Evolutionary conservation across 2,329 filamentous ascomycete genomes (phyloP).

Genomic region (Phyllosticta capitalensis): DNA sequence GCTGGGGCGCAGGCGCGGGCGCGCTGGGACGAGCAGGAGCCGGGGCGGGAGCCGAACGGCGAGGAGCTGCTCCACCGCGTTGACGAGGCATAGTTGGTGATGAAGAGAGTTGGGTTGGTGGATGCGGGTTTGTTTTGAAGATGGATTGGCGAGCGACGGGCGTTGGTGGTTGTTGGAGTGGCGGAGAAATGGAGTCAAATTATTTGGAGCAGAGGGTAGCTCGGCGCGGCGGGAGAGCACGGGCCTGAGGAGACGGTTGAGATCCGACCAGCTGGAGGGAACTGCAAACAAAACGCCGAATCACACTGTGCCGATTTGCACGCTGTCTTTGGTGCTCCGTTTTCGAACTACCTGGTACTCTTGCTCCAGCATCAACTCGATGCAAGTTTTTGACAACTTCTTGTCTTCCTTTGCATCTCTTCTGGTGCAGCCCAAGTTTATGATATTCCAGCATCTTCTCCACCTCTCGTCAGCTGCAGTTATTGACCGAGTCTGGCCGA

Average conservation of each 20-base stretch:
- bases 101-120: background rate
- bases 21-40: conserved; percentile 50
- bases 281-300: background rate
- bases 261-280: background rate
- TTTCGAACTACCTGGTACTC: too few relatives aligned
- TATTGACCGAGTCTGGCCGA: background rate
- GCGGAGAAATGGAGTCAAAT: conserved; percentile 1
- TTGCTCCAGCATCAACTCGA: too few relatives aligned
- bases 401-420: too few relatives aligned
- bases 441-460: background rate
- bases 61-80: conserved; percentile 35
- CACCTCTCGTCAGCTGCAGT: background rate
- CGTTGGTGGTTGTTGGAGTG: background rate
- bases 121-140: background rate
- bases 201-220: background rate
- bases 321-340: too few relatives aligned
- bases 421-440: background rate
- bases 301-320: conserved; percentile 4
- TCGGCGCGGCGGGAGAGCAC: background rate
- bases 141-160: background rate
- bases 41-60: conserved; percentile 35
- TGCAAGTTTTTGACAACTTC: too few relatives aligned
- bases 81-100: conserved; percentile 36
- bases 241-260: background rate
- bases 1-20: conserved; percentile 42